These are phyloP conservation scores for Stephania yunnanensis DNA, from an alignment of 164 flowering plant genomes.

Conservation along the genomic window DNA sequence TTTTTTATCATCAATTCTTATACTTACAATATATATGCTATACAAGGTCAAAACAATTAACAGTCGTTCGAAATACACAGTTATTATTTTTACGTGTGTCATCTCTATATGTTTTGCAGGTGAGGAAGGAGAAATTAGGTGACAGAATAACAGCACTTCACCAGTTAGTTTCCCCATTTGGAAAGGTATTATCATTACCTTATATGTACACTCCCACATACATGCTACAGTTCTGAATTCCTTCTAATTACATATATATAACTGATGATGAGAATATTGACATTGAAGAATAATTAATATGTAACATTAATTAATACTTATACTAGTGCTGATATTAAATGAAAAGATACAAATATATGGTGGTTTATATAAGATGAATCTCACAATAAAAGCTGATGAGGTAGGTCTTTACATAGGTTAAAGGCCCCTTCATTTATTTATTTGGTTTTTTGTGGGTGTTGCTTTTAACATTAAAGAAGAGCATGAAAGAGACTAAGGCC, in stretches of 20 bases:
- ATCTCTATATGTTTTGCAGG: constrained; percentile 19
- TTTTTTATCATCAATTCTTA: not conserved
- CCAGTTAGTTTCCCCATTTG: constrained; percentile 50
- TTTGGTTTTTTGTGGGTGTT: constrained; percentile 5
- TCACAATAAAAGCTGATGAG: constrained; percentile 6
- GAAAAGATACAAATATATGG: not conserved
- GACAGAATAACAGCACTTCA: constrained; percentile 47
- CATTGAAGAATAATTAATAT: no score
- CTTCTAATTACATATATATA: no score
- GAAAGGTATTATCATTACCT: constrained; percentile 30
- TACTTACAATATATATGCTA: not conserved
- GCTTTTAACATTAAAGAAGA: constrained; percentile 20
- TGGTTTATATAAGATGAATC: constrained; percentile 1
- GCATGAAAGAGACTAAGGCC: constrained; percentile 13
- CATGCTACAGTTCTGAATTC: no score
- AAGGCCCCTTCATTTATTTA: constrained; percentile 2
- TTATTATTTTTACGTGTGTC: no score
- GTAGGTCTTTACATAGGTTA: constrained; percentile 6
- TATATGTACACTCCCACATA: no score
- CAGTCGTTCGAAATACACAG: not conserved
- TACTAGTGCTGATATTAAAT: not conserved
- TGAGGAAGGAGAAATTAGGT: constrained; percentile 47
- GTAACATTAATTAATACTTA: no score
- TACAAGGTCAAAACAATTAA: not conserved
- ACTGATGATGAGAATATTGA: no score